These are phyloP conservation scores for Diplodia corticola DNA, from an alignment of 2,329 filamentous ascomycete genomes.

Conservation along the genomic window DNA sequence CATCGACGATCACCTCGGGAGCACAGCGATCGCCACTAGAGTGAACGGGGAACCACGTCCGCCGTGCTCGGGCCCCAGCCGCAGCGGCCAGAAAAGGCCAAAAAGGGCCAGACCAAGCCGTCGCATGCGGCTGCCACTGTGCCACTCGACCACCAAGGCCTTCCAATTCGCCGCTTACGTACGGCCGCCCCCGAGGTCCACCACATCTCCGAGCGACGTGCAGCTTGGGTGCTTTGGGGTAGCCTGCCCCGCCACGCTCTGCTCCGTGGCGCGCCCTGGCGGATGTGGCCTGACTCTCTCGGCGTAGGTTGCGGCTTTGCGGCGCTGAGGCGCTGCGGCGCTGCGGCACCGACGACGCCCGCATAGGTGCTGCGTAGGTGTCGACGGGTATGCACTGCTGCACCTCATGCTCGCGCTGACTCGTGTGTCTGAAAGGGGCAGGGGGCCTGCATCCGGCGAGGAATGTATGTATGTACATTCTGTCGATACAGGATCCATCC, in stretches of 20 bases:
- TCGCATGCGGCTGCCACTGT: neutral
- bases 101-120: neutral
- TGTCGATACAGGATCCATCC: no score
- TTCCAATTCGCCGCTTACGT: neutral
- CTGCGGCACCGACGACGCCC: neutral
- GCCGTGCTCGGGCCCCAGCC: neutral
- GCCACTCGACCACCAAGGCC: neutral
- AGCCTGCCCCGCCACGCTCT: neutral
- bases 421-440: no score
- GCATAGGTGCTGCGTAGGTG: no score
- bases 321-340: neutral
- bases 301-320: no score
- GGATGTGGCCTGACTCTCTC: neutral
- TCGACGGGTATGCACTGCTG: no score
- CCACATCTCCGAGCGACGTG: neutral
- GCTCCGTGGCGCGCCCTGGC: neutral
- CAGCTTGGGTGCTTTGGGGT: neutral
- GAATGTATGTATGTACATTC: no score
- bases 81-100: no score
- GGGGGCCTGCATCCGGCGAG: neutral
- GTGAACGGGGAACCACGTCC: neutral
- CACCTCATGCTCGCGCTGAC: no score
- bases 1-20: slow-evolving; percentile 12
- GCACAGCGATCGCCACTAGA: neutral
- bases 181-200: neutral